Percentiles rank a stretch among this genome's conserved stretches.
phyloP scores from a whole-genome alignment of 441 rosid genomes.

The Erodium moschatum region DNA sequence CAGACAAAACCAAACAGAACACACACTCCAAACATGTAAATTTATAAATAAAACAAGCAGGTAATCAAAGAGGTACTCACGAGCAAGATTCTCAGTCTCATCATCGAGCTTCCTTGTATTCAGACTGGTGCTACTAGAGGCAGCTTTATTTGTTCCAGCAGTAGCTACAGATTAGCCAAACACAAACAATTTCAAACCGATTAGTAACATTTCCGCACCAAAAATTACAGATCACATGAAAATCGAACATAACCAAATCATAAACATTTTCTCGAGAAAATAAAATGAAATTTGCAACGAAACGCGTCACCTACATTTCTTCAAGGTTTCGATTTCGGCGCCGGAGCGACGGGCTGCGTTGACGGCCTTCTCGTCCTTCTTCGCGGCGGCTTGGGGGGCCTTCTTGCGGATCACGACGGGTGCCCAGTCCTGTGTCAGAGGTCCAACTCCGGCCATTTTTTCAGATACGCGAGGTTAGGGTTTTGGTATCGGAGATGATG shows the following conservation, averaged over 20 bases:
- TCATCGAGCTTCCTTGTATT: conserved; percentile 2
- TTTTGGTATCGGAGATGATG: neutral
- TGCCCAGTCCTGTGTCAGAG: neutral
- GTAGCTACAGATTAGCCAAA: conserved; percentile 32
- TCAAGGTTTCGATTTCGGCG: conserved; percentile 19
- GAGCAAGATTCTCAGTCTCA: conserved; percentile 67
- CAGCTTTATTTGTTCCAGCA: conserved; percentile 79
- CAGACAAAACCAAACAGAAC: too few relatives aligned
- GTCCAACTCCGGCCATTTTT: neutral
- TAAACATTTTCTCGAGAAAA: neutral
- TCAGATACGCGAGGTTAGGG: neutral
- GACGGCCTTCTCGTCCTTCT: conserved; percentile 29
- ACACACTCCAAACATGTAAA: too few relatives aligned
- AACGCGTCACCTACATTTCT: neutral
- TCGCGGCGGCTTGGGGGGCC: conserved; percentile 27
- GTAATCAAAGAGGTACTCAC: conserved; percentile 35
- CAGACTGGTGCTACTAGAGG: conserved; percentile 67
- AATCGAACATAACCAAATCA: neutral
- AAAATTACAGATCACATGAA: neutral
- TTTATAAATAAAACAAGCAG: too few relatives aligned
- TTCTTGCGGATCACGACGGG: conserved; percentile 19
- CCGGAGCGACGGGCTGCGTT: conserved; percentile 27
- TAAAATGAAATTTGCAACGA: too few relatives aligned
- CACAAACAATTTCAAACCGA: neutral
- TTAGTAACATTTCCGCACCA: too few relatives aligned